Evolutionary conservation across 2,329 filamentous ascomycete species (phyloP).

Genomic region (Botrytis paeoniae): DNA sequence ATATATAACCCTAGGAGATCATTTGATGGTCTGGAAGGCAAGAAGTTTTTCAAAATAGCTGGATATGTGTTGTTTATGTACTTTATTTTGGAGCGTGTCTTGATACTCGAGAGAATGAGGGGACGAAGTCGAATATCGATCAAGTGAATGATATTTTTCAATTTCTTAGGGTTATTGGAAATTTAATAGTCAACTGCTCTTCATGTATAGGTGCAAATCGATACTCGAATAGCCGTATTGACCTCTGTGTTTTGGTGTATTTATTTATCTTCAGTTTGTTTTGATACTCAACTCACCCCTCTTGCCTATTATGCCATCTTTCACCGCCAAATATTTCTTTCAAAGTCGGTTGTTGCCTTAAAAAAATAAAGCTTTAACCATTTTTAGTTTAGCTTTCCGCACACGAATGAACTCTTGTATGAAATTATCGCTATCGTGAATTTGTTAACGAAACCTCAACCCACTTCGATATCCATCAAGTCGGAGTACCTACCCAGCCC

Average conservation of each 20-base stretch:
- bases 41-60: not conserved
- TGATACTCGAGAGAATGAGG: not conserved
- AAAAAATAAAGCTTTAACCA: not conserved
- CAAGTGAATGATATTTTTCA: not conserved
- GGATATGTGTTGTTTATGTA: not conserved
- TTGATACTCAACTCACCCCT: not conserved
- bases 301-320: not conserved
- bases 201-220: not conserved
- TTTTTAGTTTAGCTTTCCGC: constrained; percentile 11
- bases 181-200: not conserved
- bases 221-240: not conserved
- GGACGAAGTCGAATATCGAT: not conserved
- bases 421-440: constrained; percentile 12
- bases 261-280: not conserved
- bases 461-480: constrained; percentile 17
- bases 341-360: constrained; percentile 1
- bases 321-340: not conserved
- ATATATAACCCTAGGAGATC: not conserved
- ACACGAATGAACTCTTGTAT: constrained; percentile 17
- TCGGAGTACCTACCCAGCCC: constrained; percentile 2
- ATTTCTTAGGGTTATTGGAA: not conserved
- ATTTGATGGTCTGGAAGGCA: not conserved
- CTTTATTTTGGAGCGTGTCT: not conserved
- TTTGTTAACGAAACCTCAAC: constrained; percentile 7
- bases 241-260: not conserved